Conservation (phyloP, 228 moss, liverwort and hornwort species). For the Sphagnum magellanicum region DNA sequence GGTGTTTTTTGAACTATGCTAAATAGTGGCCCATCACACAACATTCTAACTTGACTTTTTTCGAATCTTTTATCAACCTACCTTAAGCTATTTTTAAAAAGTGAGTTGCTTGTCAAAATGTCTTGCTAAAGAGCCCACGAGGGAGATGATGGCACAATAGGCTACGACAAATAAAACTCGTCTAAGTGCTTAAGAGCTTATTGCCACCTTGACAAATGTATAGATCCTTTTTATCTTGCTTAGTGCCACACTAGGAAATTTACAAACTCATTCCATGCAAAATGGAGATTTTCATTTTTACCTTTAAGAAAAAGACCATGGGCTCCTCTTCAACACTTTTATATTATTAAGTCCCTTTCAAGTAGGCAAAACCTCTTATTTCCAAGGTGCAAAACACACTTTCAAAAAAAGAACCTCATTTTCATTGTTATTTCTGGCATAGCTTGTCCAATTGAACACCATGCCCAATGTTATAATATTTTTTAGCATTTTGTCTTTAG, state of each 20-base stretch:
- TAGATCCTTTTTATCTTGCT: background rate
- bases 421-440: background rate
- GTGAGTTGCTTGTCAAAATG: background rate
- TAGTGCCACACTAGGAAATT: background rate
- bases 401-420: background rate
- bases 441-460: constrained; percentile 1
- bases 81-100: background rate
- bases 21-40: too few species aligned
- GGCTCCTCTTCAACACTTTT: background rate
- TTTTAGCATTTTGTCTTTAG: background rate
- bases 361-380: background rate
- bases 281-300: background rate
- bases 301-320: background rate
- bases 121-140: background rate
- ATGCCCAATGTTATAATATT: constrained; percentile 1
- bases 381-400: background rate
- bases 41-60: too few species aligned
- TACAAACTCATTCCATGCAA: background rate
- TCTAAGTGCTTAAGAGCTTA: background rate
- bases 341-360: background rate
- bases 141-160: background rate
- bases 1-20: too few species aligned
- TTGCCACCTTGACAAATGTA: background rate
- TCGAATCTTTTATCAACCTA: background rate
- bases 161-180: background rate